Evolutionary conservation across 768 basidiomycete genomes (phyloP), one percentile per base, ranked within the genome.

Genomic region (Dacryopinax spathularia): DNA sequence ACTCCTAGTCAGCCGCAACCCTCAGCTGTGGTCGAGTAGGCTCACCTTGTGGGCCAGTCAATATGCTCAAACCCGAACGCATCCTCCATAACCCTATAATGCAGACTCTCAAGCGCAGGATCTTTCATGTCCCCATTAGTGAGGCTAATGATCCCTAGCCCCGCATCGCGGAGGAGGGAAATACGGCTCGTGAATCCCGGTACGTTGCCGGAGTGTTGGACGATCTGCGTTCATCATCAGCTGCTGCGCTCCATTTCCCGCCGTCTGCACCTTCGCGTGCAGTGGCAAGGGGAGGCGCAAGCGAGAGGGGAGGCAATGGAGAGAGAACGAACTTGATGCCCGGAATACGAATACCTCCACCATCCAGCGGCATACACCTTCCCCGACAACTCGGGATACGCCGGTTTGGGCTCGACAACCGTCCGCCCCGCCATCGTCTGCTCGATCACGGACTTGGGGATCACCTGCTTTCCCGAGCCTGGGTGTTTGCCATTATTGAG

Each of bases 311-410:
- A 43, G 12, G 13, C 48, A 63, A 15, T 25, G 59, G 33, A 44
- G 37, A 64, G 1, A 15, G 25, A 16, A 29, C 71, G 56, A 64
- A 79, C 78, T 25, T 79, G 75, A 61, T 79, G 76, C 0, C 76
- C 79, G 1, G 69, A 70, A 60, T 77, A 78, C 1, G 78, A 74
- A 9, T n/a, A 56, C 6, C 76, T 72, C 39, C 22, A 35, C 79
- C 79, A 80, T 2, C 80, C 80, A 68, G 78, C 67, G 1, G 76
- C 78, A 65, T 80, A 81, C 6, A 72, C 76, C 1, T 39, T 15
- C 34, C 76, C 66, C 0, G 78, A 77, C 0, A 66, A 18, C 4
- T 67, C 66, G 1, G 68, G 60, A 0, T 65, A 27, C 60, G 41
- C 16, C 6, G 39, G 39, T 22, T 18, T 6, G 39, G 39, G 18